These are phyloP conservation scores for Zygosaccharomyces lentus DNA, from an alignment of 805 yeast species.

Conservation along the genomic window DNA sequence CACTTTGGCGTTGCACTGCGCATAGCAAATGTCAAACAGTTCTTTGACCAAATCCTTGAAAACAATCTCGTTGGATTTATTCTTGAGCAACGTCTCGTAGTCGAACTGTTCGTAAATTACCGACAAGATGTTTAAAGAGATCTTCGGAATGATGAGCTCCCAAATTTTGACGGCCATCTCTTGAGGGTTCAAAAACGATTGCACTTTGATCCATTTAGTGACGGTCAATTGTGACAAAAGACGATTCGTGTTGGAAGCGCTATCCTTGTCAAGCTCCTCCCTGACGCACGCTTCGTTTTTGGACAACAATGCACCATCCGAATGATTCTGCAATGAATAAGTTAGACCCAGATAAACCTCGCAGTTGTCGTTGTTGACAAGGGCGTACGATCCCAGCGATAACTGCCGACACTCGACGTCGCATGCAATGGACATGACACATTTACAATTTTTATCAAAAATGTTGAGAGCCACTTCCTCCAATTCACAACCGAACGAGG, in stretches of 20 bases:
- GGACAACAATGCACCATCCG: slow-evolving; percentile 3
- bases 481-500: slow-evolving; percentile 33
- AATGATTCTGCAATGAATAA: slow-evolving; percentile 15
- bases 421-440: slow-evolving; percentile 27
- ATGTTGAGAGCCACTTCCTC: slow-evolving; percentile 21
- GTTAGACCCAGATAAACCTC: slow-evolving; percentile 27
- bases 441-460: slow-evolving; percentile 19
- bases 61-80: slow-evolving; percentile 23
- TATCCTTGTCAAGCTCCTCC: slow-evolving; percentile 6
- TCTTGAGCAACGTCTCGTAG: slow-evolving; percentile 23
- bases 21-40: slow-evolving; percentile 23
- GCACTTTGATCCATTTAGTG: slow-evolving; percentile 24
- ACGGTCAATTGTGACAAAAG: slow-evolving; percentile 15
- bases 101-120: slow-evolving; percentile 34
- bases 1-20: slow-evolving; percentile 23
- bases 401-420: slow-evolving; percentile 33
- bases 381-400: slow-evolving; percentile 32
- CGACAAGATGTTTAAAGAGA: slow-evolving; percentile 31
- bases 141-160: slow-evolving; percentile 30
- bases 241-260: slow-evolving; percentile 8
- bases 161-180: slow-evolving; percentile 30
- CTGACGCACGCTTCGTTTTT: slow-evolving; percentile 10
- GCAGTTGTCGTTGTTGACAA: slow-evolving; percentile 28
- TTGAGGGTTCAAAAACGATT: slow-evolving; percentile 9
- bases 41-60: slow-evolving; percentile 31